Evolutionary conservation across 805 yeast species (phyloP).

Genomic region (Jamesozyma jinghongensis): DNA sequence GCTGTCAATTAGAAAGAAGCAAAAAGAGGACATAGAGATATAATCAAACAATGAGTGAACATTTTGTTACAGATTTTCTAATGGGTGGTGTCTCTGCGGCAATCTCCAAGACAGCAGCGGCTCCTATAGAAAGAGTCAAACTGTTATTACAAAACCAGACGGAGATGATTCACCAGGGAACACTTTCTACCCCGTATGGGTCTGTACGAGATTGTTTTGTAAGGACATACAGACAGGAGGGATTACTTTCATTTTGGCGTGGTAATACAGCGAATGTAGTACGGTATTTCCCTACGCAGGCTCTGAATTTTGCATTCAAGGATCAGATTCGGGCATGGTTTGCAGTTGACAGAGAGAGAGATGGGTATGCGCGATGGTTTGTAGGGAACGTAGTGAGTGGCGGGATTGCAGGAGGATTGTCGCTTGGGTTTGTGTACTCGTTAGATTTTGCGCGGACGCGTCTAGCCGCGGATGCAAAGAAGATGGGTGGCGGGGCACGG

Average conservation of each 20-base stretch:
- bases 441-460: constrained; percentile 96
- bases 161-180: constrained; percentile 93
- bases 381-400: constrained; percentile 96
- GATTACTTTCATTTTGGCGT: constrained; percentile 87
- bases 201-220: constrained; percentile 87
- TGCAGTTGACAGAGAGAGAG: constrained; percentile 81
- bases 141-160: constrained; percentile 91
- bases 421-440: constrained; percentile 86
- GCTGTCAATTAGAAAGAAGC: too few species aligned
- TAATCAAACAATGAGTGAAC: neutral
- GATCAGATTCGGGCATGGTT: constrained; percentile 87
- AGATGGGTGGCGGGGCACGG: constrained; percentile 62
- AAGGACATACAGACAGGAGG: constrained; percentile 85
- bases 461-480: constrained; percentile 92
- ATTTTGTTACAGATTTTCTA: constrained; percentile 53
- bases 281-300: constrained; percentile 97
- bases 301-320: constrained; percentile 93
- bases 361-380: constrained; percentile 83
- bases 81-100: constrained; percentile 99
- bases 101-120: constrained; percentile 45
- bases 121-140: constrained; percentile 88
- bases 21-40: too few species aligned
- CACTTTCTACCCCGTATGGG: constrained; percentile 66
- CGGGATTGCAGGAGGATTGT: constrained; percentile 96
- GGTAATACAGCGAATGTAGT: constrained; percentile 97